Percentiles rank a stretch among this genome's conserved stretches.
phyloP scores from a whole-genome alignment of 192 early-diverging fungal genomes.

The Backusella morwellensis region DNA sequence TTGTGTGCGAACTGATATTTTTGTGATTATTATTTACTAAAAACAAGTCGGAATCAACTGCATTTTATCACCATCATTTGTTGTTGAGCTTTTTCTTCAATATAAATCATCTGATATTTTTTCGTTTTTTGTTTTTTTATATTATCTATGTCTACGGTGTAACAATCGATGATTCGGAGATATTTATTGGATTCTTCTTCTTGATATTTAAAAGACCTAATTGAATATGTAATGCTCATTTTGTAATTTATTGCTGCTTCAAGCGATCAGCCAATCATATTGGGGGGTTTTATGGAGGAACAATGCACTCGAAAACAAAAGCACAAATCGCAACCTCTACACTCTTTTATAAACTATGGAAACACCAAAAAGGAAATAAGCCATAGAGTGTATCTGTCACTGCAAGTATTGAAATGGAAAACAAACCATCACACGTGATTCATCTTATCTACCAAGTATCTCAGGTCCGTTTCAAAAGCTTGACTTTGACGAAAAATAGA shows the following conservation, averaged over 20 bases:
- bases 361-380: too few species aligned
- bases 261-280: neutral
- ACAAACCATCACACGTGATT: neutral
- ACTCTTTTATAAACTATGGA: too few species aligned
- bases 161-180: neutral
- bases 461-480: neutral
- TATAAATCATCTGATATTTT: neutral
- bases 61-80: neutral
- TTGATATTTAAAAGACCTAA: neutral
- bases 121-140: neutral
- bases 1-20: neutral
- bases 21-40: constrained; percentile 2
- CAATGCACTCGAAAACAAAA: neutral
- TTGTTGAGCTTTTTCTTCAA: neutral
- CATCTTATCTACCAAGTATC: neutral
- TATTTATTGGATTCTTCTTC: neutral
- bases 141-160: neutral
- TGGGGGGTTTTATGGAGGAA: neutral
- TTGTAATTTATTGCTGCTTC: neutral
- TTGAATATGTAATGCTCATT: neutral
- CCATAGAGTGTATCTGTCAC: too few species aligned
- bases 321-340: too few species aligned
- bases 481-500: neutral
- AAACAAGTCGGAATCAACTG: constrained; percentile 1
- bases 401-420: neutral